Evolutionary conservation across 805 yeast genomes (phyloP).

Genomic region (Wickerhamiella sergipiensis): DNA sequence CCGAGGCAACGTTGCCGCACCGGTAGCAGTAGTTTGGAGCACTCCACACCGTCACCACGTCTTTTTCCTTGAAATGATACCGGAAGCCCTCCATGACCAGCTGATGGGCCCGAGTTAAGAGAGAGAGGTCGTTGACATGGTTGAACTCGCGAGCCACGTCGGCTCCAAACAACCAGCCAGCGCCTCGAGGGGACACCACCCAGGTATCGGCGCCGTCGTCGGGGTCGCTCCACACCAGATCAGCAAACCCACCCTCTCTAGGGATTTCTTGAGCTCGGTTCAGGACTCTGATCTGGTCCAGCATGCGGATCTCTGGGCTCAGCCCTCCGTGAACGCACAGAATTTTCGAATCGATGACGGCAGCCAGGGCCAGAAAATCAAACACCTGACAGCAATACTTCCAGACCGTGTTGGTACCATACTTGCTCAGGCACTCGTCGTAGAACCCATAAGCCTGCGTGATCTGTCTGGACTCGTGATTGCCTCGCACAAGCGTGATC

Average conservation of each 20-base stretch:
- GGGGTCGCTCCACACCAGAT: slow-evolving; percentile 95
- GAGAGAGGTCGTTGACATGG: slow-evolving; percentile 75
- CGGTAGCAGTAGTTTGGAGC: slow-evolving; percentile 96
- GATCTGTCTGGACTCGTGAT: slow-evolving; percentile 92
- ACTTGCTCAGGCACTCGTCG: slow-evolving; percentile 86
- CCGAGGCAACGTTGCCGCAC: slow-evolving; percentile 97
- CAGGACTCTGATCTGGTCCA: slow-evolving; percentile 88
- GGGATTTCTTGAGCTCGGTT: slow-evolving; percentile 97
- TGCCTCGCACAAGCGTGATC: slow-evolving; percentile 89
- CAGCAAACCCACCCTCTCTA: slow-evolving; percentile 98
- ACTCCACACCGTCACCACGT: slow-evolving; percentile 95
- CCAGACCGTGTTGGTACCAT: slow-evolving; percentile 93
- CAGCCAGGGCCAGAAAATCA: slow-evolving; percentile 86
- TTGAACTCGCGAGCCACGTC: slow-evolving; percentile 92
- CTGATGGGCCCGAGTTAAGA: slow-evolving; percentile 95
- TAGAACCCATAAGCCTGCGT: slow-evolving; percentile 98
- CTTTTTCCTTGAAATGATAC: slow-evolving; percentile 90
- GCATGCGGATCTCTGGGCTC: slow-evolving; percentile 93
- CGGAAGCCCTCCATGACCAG: slow-evolving; percentile 97
- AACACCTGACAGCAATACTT: slow-evolving; percentile 93
- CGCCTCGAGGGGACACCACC: slow-evolving; percentile 97
- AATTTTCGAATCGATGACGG: slow-evolving; percentile 87
- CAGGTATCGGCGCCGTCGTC: slow-evolving; percentile 86
- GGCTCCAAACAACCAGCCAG: slow-evolving; percentile 95
- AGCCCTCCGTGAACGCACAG: slow-evolving; percentile 96